Base-by-base conservation (phyloP, 2,329 filamentous ascomycete genomes). In the Mycocentrospora acerina region DNA sequence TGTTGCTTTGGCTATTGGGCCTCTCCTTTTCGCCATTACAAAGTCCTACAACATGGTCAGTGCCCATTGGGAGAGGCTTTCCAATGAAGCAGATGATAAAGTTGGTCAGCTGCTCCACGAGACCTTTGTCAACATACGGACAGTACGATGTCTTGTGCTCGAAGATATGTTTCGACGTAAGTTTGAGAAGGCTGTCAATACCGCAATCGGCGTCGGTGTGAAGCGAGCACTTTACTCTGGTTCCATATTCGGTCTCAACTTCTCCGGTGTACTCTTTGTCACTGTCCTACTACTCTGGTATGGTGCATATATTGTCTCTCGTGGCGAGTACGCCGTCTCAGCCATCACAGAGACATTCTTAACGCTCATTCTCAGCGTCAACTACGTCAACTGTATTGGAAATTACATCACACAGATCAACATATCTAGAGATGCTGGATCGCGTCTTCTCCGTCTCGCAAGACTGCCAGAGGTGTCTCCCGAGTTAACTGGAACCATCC, bases 231-330 rank as follows among this genome's bases (percentile, higher is more conserved):
- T 76, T 1, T 86, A 81, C 52, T 80, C 82, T 0, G 88, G 88
- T 0, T 66, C 83, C 4, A 75, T 91, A 6, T 94, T 82, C 57
- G 91, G 90, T 0, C 66, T 93, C n/a, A 83, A 85, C 24, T 85
- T 94, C 54, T 83, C 82, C 0, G 76, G 83, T 13, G 79, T 83
- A 26, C 79, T 82, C 42, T 88, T 88, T 55, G 76, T 88, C 11
- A 84, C 82, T 59, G 88, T 89, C 0, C 70, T 95, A 3, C 79
- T 95, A 8, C 93, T 95, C 61, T 95, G 85, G 69, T 94, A 91
- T 59, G 88, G 86, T 2, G 81, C 83, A 0, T 69, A 78, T 1
- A 73, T 95, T 9, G 75, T 87, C 5, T 73, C 75, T 0, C 64
- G 67, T 29, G 59, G 71, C 8, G 67, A 77, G 26, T 67, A 71